phyloP scores from a whole-genome alignment of 1,139 yeast genomes.

The Yamadazyma epiphylla region DNA sequence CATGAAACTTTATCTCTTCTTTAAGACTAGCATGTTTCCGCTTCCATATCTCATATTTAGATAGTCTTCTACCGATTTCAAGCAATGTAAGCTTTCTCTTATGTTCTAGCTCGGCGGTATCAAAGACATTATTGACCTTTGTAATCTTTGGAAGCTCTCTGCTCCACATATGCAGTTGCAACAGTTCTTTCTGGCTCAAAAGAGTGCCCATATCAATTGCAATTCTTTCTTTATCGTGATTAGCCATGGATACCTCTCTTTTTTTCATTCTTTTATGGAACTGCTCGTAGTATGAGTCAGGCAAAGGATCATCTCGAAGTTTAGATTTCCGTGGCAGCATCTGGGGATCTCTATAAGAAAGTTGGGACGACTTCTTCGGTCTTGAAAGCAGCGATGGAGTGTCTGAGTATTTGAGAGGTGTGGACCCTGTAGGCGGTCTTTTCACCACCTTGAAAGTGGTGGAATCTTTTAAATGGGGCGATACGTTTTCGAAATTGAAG shows the following conservation, averaged over 20 bases:
- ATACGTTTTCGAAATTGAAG: background rate
- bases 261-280: slow-evolving; percentile 64
- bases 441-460: background rate
- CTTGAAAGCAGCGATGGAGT: too few relatives aligned
- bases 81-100: slow-evolving; percentile 51
- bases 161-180: slow-evolving; percentile 56
- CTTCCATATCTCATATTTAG: slow-evolving; percentile 45
- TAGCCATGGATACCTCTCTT: slow-evolving; percentile 61
- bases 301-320: slow-evolving; percentile 34
- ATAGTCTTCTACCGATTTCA: slow-evolving; percentile 46
- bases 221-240: slow-evolving; percentile 51
- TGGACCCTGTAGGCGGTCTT: too few relatives aligned
- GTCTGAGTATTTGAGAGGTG: too few relatives aligned
- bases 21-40: slow-evolving; percentile 25
- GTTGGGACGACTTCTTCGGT: too few relatives aligned
- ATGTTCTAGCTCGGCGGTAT: slow-evolving; percentile 43
- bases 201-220: slow-evolving; percentile 50
- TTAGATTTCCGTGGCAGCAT: slow-evolving; percentile 19
- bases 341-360: background rate
- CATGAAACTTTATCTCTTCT: slow-evolving; percentile 21
- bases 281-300: slow-evolving; percentile 39
- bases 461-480: background rate
- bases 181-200: slow-evolving; percentile 38
- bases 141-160: slow-evolving; percentile 51
- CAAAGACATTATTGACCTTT: slow-evolving; percentile 42